Percentiles rank a stretch among this genome's conserved stretches.
These are phyloP conservation scores for Sisymbrium irio DNA, from an alignment of 345 rosid genomes.

Conservation along the genomic window DNA sequence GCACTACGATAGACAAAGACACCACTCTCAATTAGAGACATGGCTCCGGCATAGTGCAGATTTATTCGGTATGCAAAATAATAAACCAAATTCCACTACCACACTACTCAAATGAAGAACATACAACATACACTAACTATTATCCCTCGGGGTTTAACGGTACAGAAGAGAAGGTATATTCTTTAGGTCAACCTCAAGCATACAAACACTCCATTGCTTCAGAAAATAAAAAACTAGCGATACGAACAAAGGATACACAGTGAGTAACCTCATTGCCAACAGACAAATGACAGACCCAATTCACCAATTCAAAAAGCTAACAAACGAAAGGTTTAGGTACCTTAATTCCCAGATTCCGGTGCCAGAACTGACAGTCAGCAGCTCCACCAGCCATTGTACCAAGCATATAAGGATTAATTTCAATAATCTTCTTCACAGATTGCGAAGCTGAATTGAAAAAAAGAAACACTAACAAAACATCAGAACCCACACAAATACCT, in stretches of 20 bases:
- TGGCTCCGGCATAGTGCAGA: not conserved
- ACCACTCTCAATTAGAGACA: not conserved
- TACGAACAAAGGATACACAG: not conserved
- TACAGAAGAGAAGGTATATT: not conserved
- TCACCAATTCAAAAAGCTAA: not conserved
- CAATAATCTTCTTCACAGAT: slow-evolving; percentile 85
- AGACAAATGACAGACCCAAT: not conserved
- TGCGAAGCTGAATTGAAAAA: slow-evolving; percentile 53
- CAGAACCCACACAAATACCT: not conserved
- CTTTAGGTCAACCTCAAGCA: not conserved
- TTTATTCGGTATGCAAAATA: not conserved
- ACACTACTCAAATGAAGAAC: not conserved
- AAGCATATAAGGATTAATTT: slow-evolving; percentile 85
- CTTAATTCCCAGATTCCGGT: slow-evolving; percentile 83
- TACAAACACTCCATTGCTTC: not conserved
- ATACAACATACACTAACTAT: not conserved
- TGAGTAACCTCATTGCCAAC: not conserved
- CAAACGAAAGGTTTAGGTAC: slow-evolving; percentile 21
- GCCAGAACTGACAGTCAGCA: slow-evolving; percentile 95
- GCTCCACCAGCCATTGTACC: slow-evolving; percentile 98
- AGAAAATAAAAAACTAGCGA: not conserved
- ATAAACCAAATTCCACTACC: not conserved
- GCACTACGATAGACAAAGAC: slow-evolving; percentile 45
- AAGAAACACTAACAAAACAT: not conserved
- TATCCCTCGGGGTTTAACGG: not conserved